phyloP scores from a whole-genome alignment of 495 filamentous ascomycete genomes.

The Xylaria palmicola region DNA sequence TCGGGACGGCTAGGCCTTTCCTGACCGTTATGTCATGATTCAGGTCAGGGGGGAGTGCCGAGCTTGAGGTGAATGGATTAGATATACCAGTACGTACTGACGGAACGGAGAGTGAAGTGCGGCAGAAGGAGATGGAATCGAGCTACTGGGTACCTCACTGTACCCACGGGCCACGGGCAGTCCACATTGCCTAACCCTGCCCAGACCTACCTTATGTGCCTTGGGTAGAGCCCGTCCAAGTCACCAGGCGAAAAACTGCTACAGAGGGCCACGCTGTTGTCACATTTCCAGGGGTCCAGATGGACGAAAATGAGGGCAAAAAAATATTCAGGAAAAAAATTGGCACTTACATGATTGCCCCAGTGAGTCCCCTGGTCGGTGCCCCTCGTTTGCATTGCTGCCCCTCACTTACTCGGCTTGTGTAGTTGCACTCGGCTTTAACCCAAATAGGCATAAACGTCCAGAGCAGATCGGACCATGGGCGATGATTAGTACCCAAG shows the following conservation, averaged over 20 bases:
- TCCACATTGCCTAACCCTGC: not conserved
- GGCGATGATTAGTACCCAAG: not conserved
- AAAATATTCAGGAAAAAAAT: not conserved
- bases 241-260: not conserved
- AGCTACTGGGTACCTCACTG: too few species aligned
- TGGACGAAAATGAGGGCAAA: not conserved
- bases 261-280: not conserved
- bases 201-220: too few species aligned
- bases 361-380: not conserved
- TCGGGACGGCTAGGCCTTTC: not conserved
- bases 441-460: not conserved
- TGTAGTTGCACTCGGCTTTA: not conserved
- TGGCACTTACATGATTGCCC: slow-evolving; percentile 1
- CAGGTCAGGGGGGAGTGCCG: slow-evolving; percentile 5
- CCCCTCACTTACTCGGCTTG: not conserved
- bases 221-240: not conserved
- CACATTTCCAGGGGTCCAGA: not conserved
- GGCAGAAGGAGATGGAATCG: not conserved
- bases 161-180: not conserved
- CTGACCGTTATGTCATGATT: slow-evolving; percentile 8
- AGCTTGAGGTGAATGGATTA: too few species aligned
- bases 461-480: not conserved
- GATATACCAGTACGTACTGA: too few species aligned
- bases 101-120: too few species aligned
- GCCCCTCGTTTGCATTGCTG: not conserved